phyloP scores from a whole-genome alignment of 192 early-diverging fungal species.

The Phycomyces blakesleeanus region DNA sequence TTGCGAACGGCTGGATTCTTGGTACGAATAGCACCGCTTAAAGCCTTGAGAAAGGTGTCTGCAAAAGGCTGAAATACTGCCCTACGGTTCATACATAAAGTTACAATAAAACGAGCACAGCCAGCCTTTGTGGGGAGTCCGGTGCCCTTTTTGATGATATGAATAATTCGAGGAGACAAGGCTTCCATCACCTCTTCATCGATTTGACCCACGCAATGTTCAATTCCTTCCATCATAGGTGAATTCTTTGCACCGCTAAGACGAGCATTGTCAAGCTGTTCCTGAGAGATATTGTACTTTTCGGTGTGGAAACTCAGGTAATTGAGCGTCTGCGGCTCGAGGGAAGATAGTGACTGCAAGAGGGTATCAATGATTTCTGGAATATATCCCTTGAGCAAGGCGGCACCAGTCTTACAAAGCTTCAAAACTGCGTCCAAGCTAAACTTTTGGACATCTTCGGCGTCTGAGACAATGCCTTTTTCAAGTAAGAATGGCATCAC shows the following conservation, averaged over 20 bases:
- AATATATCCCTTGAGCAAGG: slow-evolving; percentile 69
- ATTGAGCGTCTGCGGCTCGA: slow-evolving; percentile 55
- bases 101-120: slow-evolving; percentile 78
- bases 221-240: slow-evolving; percentile 93
- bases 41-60: slow-evolving; percentile 68
- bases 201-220: slow-evolving; percentile 72
- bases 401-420: slow-evolving; percentile 74
- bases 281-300: slow-evolving; percentile 79
- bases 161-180: slow-evolving; percentile 65
- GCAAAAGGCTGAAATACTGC: slow-evolving; percentile 65
- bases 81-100: slow-evolving; percentile 69
- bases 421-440: slow-evolving; percentile 77
- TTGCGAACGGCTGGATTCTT: slow-evolving; percentile 79
- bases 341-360: slow-evolving; percentile 74
- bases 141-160: slow-evolving; percentile 75
- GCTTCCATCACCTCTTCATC: slow-evolving; percentile 62
- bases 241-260: slow-evolving; percentile 79
- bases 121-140: slow-evolving; percentile 92
- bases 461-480: slow-evolving; percentile 70
- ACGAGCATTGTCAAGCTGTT: slow-evolving; percentile 79
- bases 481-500: slow-evolving; percentile 84
- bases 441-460: slow-evolving; percentile 85
- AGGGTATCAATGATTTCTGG: slow-evolving; percentile 70
- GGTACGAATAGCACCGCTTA: slow-evolving; percentile 74
- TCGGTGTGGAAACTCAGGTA: slow-evolving; percentile 91